Evolutionary conservation across 176 grass and related monocot genomes (phyloP), one percentile per base, ranked within the genome.

Genomic region (Ananas comosus): DNA sequence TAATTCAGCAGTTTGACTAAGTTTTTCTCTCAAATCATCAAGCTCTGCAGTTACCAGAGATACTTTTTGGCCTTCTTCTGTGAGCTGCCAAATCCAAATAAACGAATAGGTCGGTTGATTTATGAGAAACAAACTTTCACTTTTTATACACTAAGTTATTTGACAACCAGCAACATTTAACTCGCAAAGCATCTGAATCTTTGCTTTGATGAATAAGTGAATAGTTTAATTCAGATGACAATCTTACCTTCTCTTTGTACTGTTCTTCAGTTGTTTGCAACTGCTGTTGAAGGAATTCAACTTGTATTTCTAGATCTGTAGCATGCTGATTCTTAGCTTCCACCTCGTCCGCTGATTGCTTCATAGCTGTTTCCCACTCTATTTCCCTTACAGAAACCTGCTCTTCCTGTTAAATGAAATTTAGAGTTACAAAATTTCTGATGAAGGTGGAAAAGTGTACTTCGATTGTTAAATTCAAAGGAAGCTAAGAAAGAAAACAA

Each of bases 1-100:
- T 81, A 90, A 75, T 85, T 92, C 80, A 77, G 64, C 67, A 49
- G 79, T 79, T 71, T 77, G 67, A 64, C 71, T 89, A 50, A 84
- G 64, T 52, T 91, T 83, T 52, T 85, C 74, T 64, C 68, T 89
- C 63, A 92, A 65, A 71, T 90, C 83, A 51, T 57, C 80, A 11
- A 97, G 72, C 72, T 87, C 79, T 25, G 75, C 61, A 47, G 72
- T 84, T 29, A 91, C 67, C 27, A 84, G 48, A 48, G 84, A 49
- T 67, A 87, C 68, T 69, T 84, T 82, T 42, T 84, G 76, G 11
- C 49, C 74, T 79, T 85, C 81, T 84, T 91, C 72, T 53, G 47
- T 70, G 51, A 85, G 61, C 85, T 91, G 82, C 53, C 84, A 84
- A 66, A 27, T 51, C 2, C 28, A 14, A 67, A 82, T 2, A 33